Evolutionary conservation across 2,329 filamentous ascomycete species (phyloP).

Genomic region (Falciphora oryzae): DNA sequence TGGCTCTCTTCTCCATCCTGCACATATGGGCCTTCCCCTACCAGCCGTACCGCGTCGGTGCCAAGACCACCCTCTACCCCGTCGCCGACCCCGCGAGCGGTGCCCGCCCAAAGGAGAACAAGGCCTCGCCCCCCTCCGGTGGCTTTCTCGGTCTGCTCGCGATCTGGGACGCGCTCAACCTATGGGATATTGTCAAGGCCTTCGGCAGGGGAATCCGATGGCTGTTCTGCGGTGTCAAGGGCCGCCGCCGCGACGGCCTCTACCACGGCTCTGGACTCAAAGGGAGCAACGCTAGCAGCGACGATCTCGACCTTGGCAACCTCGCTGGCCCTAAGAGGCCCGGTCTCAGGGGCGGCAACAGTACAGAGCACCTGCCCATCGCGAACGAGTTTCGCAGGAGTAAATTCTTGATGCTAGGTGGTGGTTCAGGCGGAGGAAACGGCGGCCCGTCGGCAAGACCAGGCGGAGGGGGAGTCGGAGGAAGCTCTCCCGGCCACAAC

Average conservation of each 20-base stretch:
- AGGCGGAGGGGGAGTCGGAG: background rate
- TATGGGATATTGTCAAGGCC: slow-evolving; percentile 78
- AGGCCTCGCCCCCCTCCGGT: slow-evolving; percentile 49
- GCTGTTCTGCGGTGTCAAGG: slow-evolving; percentile 69
- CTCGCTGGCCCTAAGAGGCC: slow-evolving; percentile 14
- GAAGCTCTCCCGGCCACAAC: background rate
- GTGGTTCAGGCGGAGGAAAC: slow-evolving; percentile 5
- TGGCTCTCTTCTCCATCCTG: slow-evolving; percentile 72
- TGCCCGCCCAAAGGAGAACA: slow-evolving; percentile 36
- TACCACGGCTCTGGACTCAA: slow-evolving; percentile 30
- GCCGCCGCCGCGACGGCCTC: slow-evolving; percentile 47
- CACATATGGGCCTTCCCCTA: slow-evolving; percentile 82
- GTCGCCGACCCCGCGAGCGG: slow-evolving; percentile 34
- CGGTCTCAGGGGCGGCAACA: slow-evolving; percentile 21
- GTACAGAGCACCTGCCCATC: slow-evolving; percentile 34
- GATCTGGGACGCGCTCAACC: slow-evolving; percentile 66
- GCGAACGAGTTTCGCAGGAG: slow-evolving; percentile 31
- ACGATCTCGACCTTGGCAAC: slow-evolving; percentile 13
- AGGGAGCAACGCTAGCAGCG: slow-evolving; percentile 11
- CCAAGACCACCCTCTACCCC: slow-evolving; percentile 42
- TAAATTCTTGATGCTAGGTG: slow-evolving; percentile 18
- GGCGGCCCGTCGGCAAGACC: background rate
- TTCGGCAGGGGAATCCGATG: slow-evolving; percentile 72
- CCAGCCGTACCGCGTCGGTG: slow-evolving; percentile 53
- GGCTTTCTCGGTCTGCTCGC: slow-evolving; percentile 61